These are phyloP conservation scores for Suillus luteus DNA, from an alignment of 768 basidiomycete species.

Conservation along the genomic window DNA sequence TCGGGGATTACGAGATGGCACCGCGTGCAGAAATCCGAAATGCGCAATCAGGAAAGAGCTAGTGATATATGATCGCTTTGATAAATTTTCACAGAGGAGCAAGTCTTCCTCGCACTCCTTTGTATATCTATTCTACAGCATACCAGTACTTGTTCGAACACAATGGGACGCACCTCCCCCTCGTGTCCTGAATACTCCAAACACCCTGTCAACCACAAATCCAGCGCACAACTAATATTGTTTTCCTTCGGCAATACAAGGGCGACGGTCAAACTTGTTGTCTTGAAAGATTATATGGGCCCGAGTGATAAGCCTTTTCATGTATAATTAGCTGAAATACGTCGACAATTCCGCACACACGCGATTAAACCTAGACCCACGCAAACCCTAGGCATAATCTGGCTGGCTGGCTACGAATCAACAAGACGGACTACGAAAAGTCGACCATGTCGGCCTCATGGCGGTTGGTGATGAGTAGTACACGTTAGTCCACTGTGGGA, in stretches of 20 bases:
- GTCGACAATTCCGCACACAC: not conserved
- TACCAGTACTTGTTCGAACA: not conserved
- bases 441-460: no score
- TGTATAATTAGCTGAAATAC: not conserved
- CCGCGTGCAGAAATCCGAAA: slow-evolving; percentile 35
- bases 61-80: not conserved
- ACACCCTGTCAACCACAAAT: not conserved
- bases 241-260: not conserved
- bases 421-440: no score
- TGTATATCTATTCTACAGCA: not conserved
- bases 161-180: not conserved
- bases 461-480: no score
- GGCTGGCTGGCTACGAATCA: not conserved
- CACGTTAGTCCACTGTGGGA: no score
- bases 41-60: slow-evolving; percentile 8
- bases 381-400: not conserved
- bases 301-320: not conserved
- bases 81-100: not conserved
- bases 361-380: not conserved
- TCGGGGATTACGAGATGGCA: slow-evolving; percentile 58
- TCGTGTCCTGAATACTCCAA: not conserved
- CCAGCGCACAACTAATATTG: not conserved
- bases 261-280: not conserved
- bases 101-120: not conserved
- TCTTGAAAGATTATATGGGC: not conserved